Evolutionary conservation across 2,329 filamentous ascomycete species (phyloP).

Genomic region (Magnaporthiopsis incrustans): DNA sequence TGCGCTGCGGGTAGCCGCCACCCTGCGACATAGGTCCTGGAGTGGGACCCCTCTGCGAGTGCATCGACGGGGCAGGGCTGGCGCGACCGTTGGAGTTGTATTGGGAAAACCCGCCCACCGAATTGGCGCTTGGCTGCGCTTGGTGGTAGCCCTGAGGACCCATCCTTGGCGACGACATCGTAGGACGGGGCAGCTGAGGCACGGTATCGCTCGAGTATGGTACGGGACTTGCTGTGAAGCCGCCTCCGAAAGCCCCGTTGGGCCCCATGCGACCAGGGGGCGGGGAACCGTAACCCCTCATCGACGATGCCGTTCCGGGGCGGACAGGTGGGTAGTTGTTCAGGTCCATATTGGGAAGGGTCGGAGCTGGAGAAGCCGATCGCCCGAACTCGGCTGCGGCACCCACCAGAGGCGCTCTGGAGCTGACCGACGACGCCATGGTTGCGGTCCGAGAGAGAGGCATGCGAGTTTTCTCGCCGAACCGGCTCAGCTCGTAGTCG

Average conservation of each 20-base stretch:
- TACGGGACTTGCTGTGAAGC: constrained; percentile 18
- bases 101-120: constrained; percentile 4
- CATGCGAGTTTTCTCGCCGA: constrained; percentile 41
- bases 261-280: constrained; percentile 15
- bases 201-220: constrained; percentile 18
- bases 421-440: constrained; percentile 17
- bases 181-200: constrained; percentile 18
- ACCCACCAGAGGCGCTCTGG: constrained; percentile 21
- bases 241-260: constrained; percentile 7
- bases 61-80: constrained; percentile 23
- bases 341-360: constrained; percentile 12
- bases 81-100: constrained; percentile 14
- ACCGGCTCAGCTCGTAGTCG: constrained; percentile 41
- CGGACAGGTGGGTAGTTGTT: constrained; percentile 15
- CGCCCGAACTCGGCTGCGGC: constrained; percentile 24
- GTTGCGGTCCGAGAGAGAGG: constrained; percentile 28
- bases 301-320: constrained; percentile 18
- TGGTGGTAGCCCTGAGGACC: constrained; percentile 12
- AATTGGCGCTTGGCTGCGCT: constrained; percentile 4
- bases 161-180: constrained; percentile 15
- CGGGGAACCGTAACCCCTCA: constrained; percentile 16
- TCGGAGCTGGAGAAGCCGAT: constrained; percentile 20
- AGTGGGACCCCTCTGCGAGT: constrained; percentile 13
- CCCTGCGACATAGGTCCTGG: neutral
- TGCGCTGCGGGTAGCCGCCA: constrained; percentile 16